phyloP scores from a whole-genome alignment of 371 early-diverging fungal genomes.

The Mortierella sp. region DNA sequence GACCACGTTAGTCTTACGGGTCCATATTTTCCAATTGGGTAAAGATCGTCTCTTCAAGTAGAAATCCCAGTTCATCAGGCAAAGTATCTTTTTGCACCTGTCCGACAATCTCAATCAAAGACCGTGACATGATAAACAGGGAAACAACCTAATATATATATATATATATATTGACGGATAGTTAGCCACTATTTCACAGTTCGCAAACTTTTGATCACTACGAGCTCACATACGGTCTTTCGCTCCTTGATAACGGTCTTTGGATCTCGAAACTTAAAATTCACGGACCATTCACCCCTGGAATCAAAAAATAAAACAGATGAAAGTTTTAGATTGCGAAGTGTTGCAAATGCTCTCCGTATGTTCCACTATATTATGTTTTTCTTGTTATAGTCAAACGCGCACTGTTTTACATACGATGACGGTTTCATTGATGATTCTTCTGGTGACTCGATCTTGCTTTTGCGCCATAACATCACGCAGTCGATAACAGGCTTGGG shows the following conservation, averaged over 20 bases:
- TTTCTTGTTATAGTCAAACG: background rate
- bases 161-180: conserved; percentile 26
- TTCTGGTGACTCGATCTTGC: conserved; percentile 77
- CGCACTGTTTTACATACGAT: conserved; percentile 24
- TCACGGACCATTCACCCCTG: conserved; percentile 34
- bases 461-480: conserved; percentile 91
- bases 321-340: background rate
- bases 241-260: conserved; percentile 62
- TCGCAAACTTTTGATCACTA: background rate
- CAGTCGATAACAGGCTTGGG: conserved; percentile 92
- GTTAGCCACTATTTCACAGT: background rate
- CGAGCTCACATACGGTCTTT: conserved; percentile 56
- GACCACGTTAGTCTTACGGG: conserved; percentile 72
- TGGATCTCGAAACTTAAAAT: conserved; percentile 49
- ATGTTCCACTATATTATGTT: background rate
- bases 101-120: conserved; percentile 86
- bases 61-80: conserved; percentile 88
- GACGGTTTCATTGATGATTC: conserved; percentile 38
- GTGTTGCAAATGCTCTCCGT: background rate
- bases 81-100: conserved; percentile 79
- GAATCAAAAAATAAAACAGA: conserved; percentile 11
- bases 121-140: conserved; percentile 90
- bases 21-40: conserved; percentile 88
- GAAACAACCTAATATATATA: conserved; percentile 91
- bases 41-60: conserved; percentile 94